phyloP scores from a whole-genome alignment of 768 basidiomycete species.

The Leccinum aurantiacum region DNA sequence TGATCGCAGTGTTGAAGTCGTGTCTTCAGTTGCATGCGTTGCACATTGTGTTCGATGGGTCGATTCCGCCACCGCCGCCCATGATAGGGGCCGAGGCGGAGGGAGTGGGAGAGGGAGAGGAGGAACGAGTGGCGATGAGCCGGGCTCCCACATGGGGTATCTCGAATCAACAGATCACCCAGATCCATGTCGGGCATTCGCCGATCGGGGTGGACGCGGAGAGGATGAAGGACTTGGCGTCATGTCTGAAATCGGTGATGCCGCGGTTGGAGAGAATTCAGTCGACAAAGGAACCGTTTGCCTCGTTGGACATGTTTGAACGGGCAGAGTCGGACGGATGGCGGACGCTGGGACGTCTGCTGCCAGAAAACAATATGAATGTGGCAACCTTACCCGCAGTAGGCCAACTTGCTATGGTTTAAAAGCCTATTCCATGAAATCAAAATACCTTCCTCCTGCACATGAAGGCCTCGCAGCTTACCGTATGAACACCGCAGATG shows the following conservation, averaged over 20 bases:
- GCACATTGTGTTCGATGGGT: slow-evolving; percentile 18
- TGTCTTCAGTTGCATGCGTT: slow-evolving; percentile 15
- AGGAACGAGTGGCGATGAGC: neutral
- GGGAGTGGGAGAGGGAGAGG: neutral
- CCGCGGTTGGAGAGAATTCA: slow-evolving; percentile 7
- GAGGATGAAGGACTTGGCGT: neutral
- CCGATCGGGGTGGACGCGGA: neutral
- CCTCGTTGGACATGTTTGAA: neutral
- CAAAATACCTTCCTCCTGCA: too few relatives aligned
- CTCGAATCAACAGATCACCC: slow-evolving; percentile 9
- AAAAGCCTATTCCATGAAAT: neutral
- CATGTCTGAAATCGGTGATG: slow-evolving; percentile 16
- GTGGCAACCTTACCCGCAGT: neutral
- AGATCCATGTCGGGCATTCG: slow-evolving; percentile 17
- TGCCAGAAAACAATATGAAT: neutral
- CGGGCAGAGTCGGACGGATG: neutral
- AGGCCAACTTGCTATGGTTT: neutral
- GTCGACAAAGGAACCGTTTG: neutral
- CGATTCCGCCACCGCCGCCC: slow-evolving; percentile 4
- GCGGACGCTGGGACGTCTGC: neutral
- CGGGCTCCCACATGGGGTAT: slow-evolving; percentile 1
- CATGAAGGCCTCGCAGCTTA: too few relatives aligned
- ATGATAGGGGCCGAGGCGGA: neutral
- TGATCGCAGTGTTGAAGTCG: slow-evolving; percentile 4
- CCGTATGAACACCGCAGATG: too few relatives aligned